Conservation (phyloP, 768 basidiomycete genomes). For the Mycena haematopus region DNA sequence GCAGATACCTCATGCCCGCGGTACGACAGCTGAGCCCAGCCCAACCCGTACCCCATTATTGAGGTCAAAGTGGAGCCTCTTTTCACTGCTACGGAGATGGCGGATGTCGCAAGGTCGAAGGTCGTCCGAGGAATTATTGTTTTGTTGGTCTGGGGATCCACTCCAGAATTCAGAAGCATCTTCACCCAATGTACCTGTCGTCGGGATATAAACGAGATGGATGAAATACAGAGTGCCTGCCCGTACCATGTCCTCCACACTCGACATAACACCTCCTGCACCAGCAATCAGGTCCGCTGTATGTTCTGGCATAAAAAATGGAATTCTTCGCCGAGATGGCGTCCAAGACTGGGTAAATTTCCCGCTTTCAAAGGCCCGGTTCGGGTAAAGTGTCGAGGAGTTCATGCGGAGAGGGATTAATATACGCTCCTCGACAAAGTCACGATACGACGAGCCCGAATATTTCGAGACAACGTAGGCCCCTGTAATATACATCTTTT, state of each 20-base stretch:
- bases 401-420: constrained; percentile 49
- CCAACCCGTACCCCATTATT: constrained; percentile 47
- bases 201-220: not conserved
- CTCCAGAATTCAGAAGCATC: constrained; percentile 42
- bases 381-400: constrained; percentile 44
- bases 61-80: constrained; percentile 34
- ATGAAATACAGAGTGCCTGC: not conserved
- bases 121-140: constrained; percentile 41
- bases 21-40: constrained; percentile 48
- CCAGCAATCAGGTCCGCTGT: constrained; percentile 39
- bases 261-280: constrained; percentile 52
- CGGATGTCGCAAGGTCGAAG: constrained; percentile 25
- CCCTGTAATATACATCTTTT: constrained; percentile 45
- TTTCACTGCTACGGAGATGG: constrained; percentile 35
- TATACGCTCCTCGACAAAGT: constrained; percentile 50
- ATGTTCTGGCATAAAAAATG: constrained; percentile 32
- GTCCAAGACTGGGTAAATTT: constrained; percentile 30
- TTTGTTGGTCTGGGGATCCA: constrained; percentile 36
- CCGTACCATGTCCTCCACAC: constrained; percentile 48
- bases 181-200: constrained; percentile 48
- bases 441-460: constrained; percentile 35
- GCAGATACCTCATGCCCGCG: constrained; percentile 46
- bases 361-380: constrained; percentile 40
- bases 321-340: constrained; percentile 23
- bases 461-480: constrained; percentile 39